Conservation (phyloP, 225 moss, liverwort and hornwort genomes). For the Straminergon stramineum region DNA sequence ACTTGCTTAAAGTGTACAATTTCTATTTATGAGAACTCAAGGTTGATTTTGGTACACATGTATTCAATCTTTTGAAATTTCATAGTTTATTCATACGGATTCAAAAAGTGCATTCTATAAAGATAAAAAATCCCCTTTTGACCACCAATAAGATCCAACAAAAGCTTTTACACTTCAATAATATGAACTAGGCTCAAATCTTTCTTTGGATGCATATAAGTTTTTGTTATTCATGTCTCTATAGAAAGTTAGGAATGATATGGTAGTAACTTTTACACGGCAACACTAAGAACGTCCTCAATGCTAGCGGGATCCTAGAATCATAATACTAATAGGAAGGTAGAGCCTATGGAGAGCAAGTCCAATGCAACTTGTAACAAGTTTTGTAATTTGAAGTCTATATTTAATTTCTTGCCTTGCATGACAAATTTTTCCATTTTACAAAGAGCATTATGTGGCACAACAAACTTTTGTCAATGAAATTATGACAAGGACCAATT, state of each 20-base stretch:
- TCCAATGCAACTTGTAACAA: background rate
- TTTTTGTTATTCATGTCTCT: background rate
- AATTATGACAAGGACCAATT: too few relatives aligned
- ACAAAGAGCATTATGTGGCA: too few relatives aligned
- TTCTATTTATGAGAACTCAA: background rate
- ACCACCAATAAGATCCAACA: background rate
- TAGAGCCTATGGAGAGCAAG: background rate
- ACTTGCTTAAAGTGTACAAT: background rate
- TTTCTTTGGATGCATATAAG: background rate
- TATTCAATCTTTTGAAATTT: background rate
- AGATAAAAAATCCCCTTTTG: background rate
- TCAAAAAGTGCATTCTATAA: background rate
- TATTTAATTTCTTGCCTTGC: background rate
- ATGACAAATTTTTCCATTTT: background rate
- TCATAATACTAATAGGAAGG: background rate
- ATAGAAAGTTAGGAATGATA: background rate
- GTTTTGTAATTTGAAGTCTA: background rate
- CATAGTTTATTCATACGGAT: background rate
- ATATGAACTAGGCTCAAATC: background rate
- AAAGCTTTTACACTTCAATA: background rate
- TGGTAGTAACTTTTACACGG: rapidly evolving
- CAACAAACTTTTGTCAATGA: too few relatives aligned
- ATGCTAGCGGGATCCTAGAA: rapidly evolving
- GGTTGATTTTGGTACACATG: background rate
- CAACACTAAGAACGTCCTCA: background rate